phyloP scores from a whole-genome alignment of 1,139 yeast genomes.

The Lodderomyces margitis region DNA sequence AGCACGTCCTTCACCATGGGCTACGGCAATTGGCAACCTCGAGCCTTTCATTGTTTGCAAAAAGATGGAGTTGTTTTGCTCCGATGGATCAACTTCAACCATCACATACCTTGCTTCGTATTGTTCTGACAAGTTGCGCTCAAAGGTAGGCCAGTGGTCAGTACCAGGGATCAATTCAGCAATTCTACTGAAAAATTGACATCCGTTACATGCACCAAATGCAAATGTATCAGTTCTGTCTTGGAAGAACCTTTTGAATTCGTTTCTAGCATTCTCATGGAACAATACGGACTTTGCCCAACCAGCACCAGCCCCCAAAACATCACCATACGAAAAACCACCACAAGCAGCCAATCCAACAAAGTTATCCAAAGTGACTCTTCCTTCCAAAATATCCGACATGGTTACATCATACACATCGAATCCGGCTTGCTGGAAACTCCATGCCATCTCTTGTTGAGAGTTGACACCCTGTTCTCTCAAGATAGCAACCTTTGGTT shows the following conservation, averaged over 20 bases:
- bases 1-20: constrained; percentile 98
- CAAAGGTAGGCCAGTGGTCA: constrained; percentile 95
- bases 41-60: constrained; percentile 90
- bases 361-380: constrained; percentile 71
- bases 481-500: constrained; percentile 91
- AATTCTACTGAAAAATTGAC: constrained; percentile 91
- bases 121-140: constrained; percentile 88
- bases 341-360: constrained; percentile 98
- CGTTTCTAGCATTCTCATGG: constrained; percentile 72
- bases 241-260: constrained; percentile 78
- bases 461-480: constrained; percentile 99
- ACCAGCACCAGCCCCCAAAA: constrained; percentile 97
- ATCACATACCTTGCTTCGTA: constrained; percentile 94
- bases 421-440: constrained; percentile 93
- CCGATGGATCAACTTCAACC: constrained; percentile 68
- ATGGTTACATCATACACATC: constrained; percentile 92
- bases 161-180: constrained; percentile 92
- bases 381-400: constrained; percentile 84
- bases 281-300: constrained; percentile 98
- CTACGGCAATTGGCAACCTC: constrained; percentile 91
- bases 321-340: constrained; percentile 99
- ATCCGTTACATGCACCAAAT: constrained; percentile 99
- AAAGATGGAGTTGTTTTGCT: constrained; percentile 63
- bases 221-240: constrained; percentile 91
- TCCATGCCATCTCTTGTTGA: constrained; percentile 98